Percentiles rank a stretch among this genome's conserved stretches.
Evolutionary conservation across 257 asterid genomes (phyloP).

Genomic region (Nicotiana noctiflora): DNA sequence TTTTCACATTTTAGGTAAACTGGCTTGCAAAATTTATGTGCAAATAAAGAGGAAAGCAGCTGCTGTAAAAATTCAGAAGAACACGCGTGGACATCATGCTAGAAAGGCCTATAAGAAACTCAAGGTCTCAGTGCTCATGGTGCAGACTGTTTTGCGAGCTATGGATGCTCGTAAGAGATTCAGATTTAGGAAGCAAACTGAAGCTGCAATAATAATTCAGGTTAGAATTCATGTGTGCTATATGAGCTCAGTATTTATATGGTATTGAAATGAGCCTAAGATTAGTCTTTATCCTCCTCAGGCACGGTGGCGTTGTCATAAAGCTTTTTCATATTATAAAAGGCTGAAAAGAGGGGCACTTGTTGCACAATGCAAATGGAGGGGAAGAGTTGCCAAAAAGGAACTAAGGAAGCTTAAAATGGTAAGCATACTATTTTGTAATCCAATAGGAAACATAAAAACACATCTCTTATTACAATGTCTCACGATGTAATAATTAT

Average conservation of each 20-base stretch:
- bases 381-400: slow-evolving; percentile 67
- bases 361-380: slow-evolving; percentile 78
- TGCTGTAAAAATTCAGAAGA: slow-evolving; percentile 67
- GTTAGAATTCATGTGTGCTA: slow-evolving; percentile 25
- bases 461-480: background rate
- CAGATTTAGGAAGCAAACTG: slow-evolving; percentile 59
- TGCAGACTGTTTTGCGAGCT: slow-evolving; percentile 77
- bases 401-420: slow-evolving; percentile 87
- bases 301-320: slow-evolving; percentile 89
- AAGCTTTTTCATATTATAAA: slow-evolving; percentile 45
- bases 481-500: background rate
- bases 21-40: slow-evolving; percentile 54
- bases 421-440: slow-evolving; percentile 39
- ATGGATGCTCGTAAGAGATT: slow-evolving; percentile 63
- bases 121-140: slow-evolving; percentile 48
- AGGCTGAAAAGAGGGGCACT: slow-evolving; percentile 72
- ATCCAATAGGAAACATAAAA: background rate
- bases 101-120: slow-evolving; percentile 56
- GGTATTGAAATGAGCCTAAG: slow-evolving; percentile 14
- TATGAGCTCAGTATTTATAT: slow-evolving; percentile 14
- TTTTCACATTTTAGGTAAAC: slow-evolving; percentile 55
- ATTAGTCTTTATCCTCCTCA: slow-evolving; percentile 24
- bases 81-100: slow-evolving; percentile 46
- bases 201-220: slow-evolving; percentile 82
- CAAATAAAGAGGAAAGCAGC: slow-evolving; percentile 73